Percentiles rank a stretch among this genome's conserved stretches.
phyloP scores from a whole-genome alignment of 768 basidiomycete species.

The Strobilomyces confusus region DNA sequence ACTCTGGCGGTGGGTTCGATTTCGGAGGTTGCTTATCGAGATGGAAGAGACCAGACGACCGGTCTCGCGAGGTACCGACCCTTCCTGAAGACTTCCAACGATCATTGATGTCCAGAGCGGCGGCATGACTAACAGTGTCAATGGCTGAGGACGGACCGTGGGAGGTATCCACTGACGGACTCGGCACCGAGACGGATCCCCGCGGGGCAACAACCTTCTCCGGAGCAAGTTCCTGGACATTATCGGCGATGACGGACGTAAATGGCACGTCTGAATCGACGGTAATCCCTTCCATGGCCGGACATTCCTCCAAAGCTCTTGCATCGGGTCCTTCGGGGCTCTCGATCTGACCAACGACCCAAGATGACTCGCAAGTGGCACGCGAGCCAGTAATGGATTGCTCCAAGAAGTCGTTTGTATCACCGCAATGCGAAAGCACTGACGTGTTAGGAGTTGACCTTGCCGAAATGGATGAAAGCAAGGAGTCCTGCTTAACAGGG shows the following conservation, averaged over 20 bases:
- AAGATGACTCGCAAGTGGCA: background rate
- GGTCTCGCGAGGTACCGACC: background rate
- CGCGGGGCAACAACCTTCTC: background rate
- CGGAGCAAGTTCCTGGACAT: background rate
- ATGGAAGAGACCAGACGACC: background rate
- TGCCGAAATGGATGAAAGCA: slow-evolving; percentile 16
- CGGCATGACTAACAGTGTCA: background rate
- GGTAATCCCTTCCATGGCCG: background rate
- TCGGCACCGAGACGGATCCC: background rate
- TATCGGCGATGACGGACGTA: background rate
- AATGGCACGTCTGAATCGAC: background rate
- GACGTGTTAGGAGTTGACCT: slow-evolving; percentile 25
- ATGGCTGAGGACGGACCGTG: background rate
- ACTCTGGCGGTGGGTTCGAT: background rate
- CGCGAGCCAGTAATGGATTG: background rate
- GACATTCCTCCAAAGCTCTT: background rate
- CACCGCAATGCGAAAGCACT: slow-evolving; percentile 17
- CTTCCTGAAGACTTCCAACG: background rate
- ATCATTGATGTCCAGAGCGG: background rate
- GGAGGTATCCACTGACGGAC: background rate
- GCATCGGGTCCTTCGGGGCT: background rate
- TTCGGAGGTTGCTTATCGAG: background rate
- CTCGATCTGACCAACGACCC: background rate
- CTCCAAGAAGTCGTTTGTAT: slow-evolving; percentile 10
- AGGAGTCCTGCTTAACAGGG: slow-evolving; percentile 13